phyloP scores from a whole-genome alignment of 495 filamentous ascomycete species.

The Neurospora sp. region DNA sequence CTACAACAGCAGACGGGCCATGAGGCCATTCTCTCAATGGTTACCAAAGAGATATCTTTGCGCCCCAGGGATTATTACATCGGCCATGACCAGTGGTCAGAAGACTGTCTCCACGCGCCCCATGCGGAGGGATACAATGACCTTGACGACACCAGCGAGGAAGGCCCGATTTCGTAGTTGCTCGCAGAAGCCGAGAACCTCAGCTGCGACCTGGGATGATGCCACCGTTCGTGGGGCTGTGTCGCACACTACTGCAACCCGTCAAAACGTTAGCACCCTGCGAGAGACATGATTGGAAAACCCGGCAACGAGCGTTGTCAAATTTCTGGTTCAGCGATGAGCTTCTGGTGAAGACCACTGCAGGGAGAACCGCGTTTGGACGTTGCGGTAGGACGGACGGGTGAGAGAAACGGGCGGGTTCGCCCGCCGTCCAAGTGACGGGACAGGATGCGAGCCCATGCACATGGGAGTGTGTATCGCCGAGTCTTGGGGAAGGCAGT shows the following conservation, averaged over 20 bases:
- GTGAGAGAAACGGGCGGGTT: not conserved
- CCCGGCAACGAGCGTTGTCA: not conserved
- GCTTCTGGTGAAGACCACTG: not conserved
- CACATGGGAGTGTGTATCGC: not conserved
- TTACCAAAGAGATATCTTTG: not conserved
- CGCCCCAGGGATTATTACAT: not conserved
- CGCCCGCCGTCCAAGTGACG: not conserved
- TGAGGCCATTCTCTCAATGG: not conserved
- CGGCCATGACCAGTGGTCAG: not conserved
- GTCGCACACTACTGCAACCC: not conserved
- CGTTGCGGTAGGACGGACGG: not conserved
- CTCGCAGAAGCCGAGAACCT: not conserved
- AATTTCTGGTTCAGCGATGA: not conserved
- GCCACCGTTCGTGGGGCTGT: not conserved
- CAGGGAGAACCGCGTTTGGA: not conserved
- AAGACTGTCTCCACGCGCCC: not conserved
- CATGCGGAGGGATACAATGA: not conserved
- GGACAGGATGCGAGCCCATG: not conserved
- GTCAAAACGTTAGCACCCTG: not conserved
- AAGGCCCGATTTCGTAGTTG: not conserved
- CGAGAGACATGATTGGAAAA: not conserved
- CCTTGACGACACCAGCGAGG: not conserved
- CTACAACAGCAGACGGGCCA: not conserved
- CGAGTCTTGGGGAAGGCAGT: not conserved
- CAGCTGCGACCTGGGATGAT: not conserved